These are phyloP conservation scores for Trifolium subterraneum DNA, from an alignment of 306 rosid species.

Conservation along the genomic window DNA sequence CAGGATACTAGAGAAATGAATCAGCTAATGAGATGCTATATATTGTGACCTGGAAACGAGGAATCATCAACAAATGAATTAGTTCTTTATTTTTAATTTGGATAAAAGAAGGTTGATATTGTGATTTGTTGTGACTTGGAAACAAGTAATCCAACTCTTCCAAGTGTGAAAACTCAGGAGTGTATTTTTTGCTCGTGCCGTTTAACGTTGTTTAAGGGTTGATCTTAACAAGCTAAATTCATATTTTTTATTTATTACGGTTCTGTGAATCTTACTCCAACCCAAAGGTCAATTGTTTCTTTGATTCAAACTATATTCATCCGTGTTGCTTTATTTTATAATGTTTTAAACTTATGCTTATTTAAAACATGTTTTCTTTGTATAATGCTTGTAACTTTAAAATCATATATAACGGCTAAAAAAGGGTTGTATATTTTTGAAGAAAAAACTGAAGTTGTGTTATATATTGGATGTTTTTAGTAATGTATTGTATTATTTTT, in stretches of 20 bases:
- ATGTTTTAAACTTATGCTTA: slow-evolving; percentile 4
- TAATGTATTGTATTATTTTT: slow-evolving; percentile 62
- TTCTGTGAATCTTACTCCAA: slow-evolving; percentile 15
- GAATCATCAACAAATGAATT: not conserved
- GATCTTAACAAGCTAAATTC: slow-evolving; percentile 20
- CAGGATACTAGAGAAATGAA: not conserved
- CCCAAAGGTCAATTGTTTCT: too few species aligned
- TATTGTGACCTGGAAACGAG: slow-evolving; percentile 3
- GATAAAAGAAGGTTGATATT: slow-evolving; percentile 28
- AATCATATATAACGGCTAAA: slow-evolving; percentile 15
- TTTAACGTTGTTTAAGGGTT: not conserved
- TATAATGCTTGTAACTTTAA: slow-evolving; percentile 6
- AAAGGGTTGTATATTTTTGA: not conserved
- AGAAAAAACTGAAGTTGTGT: slow-evolving; percentile 25
- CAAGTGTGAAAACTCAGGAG: not conserved
- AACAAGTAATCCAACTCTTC: not conserved
- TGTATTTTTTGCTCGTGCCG: slow-evolving; percentile 1
- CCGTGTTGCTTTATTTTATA: slow-evolving; percentile 18
- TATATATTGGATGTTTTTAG: slow-evolving; percentile 23
- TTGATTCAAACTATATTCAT: slow-evolving; percentile 16
- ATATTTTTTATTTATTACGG: not conserved
- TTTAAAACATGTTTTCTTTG: slow-evolving; percentile 26
- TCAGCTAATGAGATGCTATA: slow-evolving; percentile 16
- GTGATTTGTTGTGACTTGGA: slow-evolving; percentile 6
- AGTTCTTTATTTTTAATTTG: not conserved